phyloP scores from a whole-genome alignment of 2,329 filamentous ascomycete species.

The Diaporthe velutina region DNA sequence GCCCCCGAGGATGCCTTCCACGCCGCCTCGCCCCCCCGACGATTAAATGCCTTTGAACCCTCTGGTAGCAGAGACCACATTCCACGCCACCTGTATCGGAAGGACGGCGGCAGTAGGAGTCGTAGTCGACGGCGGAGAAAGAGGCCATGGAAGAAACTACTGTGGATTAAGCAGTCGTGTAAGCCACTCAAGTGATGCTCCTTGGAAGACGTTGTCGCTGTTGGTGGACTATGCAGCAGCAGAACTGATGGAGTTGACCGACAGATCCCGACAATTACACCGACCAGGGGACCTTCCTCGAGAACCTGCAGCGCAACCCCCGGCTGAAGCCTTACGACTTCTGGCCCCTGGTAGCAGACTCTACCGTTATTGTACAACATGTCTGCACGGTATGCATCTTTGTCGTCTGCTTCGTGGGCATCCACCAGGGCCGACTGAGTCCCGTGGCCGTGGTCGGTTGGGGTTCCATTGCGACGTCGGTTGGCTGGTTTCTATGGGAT shows the following conservation, averaged over 20 bases:
- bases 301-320: conserved; percentile 94
- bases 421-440: conserved; percentile 87
- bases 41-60: conserved; percentile 55
- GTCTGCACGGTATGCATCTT: conserved; percentile 96
- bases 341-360: conserved; percentile 95
- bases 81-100: conserved; percentile 57
- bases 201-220: too few species aligned
- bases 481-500: conserved; percentile 94
- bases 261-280: conserved; percentile 98
- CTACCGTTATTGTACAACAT: conserved; percentile 96
- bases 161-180: conserved; percentile 99
- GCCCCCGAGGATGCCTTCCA: conserved; percentile 88
- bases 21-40: conserved; percentile 71
- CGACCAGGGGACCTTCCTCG: conserved; percentile 95
- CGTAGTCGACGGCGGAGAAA: conserved; percentile 78
- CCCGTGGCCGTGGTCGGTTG: conserved; percentile 90
- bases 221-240: not conserved
- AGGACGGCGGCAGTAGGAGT: conserved; percentile 66
- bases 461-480: conserved; percentile 83
- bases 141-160: conserved; percentile 90
- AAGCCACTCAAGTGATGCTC: conserved; percentile 50
- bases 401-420: conserved; percentile 91
- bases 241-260: conserved; percentile 10
- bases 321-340: conserved; percentile 96
- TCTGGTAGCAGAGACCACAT: conserved; percentile 47